phyloP scores from a whole-genome alignment of 2,329 filamentous ascomycete genomes.

The Pleurostoma richardsiae region DNA sequence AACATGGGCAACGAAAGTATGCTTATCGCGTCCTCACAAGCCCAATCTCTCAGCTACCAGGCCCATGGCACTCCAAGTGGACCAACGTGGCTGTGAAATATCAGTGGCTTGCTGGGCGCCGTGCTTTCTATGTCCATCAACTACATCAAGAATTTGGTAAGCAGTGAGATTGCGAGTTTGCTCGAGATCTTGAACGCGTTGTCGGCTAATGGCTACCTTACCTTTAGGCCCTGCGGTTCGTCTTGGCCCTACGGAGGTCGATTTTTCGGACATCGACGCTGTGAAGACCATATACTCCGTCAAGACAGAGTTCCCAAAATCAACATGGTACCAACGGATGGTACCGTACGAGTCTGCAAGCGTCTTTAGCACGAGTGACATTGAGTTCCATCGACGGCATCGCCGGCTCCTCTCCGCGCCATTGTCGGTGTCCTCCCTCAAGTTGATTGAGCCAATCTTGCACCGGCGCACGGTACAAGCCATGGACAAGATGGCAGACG shows the following conservation, averaged over 20 bases:
- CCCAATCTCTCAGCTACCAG: conserved; percentile 14
- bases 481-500: conserved; percentile 36
- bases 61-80: conserved; percentile 19
- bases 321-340: conserved; percentile 14
- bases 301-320: conserved; percentile 21
- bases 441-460: conserved; percentile 24
- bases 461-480: conserved; percentile 28
- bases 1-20: conserved; percentile 2
- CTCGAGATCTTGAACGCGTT: neutral
- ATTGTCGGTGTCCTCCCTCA: conserved; percentile 29
- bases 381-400: conserved; percentile 29
- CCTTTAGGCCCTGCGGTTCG: conserved; percentile 18
- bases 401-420: conserved; percentile 35
- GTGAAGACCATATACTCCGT: conserved; percentile 19
- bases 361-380: conserved; percentile 34
- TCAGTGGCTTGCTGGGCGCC: conserved; percentile 6
- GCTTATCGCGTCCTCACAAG: conserved; percentile 7
- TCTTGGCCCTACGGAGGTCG: conserved; percentile 16
- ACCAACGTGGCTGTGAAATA: conserved; percentile 11
- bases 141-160: conserved; percentile 18
- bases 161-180: neutral
- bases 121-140: conserved; percentile 14
- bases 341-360: conserved; percentile 10
- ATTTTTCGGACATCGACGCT: conserved; percentile 14
- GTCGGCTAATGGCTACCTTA: neutral